Conservation (phyloP, 2,329 filamentous ascomycete genomes). For the Scopulariopsis brevicaulis region DNA sequence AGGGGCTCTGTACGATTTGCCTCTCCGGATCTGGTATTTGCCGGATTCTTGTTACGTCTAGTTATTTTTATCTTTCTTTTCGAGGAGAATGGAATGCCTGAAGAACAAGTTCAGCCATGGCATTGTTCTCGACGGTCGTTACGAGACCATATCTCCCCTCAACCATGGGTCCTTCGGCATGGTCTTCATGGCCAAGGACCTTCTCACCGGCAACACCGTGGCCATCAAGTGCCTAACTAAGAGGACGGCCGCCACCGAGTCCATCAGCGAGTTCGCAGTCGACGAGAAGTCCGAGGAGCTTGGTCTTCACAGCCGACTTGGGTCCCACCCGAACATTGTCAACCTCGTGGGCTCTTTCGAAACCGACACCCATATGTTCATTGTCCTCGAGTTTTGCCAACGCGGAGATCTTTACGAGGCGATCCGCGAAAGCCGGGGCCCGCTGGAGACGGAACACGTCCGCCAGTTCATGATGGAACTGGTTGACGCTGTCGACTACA, state of each 20-base stretch:
- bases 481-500: constrained; percentile 77
- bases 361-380: constrained; percentile 78
- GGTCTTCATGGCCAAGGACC: constrained; percentile 88
- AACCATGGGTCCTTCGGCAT: constrained; percentile 99
- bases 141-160: constrained; percentile 82
- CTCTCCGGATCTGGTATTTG: background rate
- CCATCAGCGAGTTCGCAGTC: constrained; percentile 53
- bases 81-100: constrained; percentile 64
- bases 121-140: constrained; percentile 77
- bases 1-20: background rate
- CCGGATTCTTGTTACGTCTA: background rate
- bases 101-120: constrained; percentile 70
- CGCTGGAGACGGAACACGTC: constrained; percentile 90
- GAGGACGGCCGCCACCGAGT: constrained; percentile 49
- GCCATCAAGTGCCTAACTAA: constrained; percentile 97
- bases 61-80: constrained; percentile 12
- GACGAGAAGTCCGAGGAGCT: constrained; percentile 79
- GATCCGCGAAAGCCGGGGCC: constrained; percentile 79
- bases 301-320: constrained; percentile 68
- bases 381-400: constrained; percentile 90
- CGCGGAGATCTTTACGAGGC: constrained; percentile 97
- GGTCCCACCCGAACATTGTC: constrained; percentile 81
- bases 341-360: constrained; percentile 87
- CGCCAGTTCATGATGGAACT: constrained; percentile 95
- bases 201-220: constrained; percentile 64